Conservation (phyloP, 139 green algal genomes). For the Klebsormidium nitens region DNA sequence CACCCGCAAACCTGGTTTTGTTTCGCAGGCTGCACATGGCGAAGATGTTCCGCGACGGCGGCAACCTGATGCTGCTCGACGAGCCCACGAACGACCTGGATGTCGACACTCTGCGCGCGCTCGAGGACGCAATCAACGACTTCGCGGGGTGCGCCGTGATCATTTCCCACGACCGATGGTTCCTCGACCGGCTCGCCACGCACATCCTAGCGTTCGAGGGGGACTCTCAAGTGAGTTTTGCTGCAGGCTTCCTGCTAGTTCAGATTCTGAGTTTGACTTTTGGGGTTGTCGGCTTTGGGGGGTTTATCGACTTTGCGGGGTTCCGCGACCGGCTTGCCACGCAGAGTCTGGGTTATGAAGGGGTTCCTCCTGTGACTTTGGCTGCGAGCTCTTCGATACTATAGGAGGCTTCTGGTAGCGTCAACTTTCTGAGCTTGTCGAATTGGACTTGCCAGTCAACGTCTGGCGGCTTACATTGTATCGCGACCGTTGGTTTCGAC, state of each 20-base stretch:
- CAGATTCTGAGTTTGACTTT: neutral
- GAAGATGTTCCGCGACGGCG: conserved; percentile 58
- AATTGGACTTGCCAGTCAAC: too few relatives aligned
- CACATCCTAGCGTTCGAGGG: conserved; percentile 84
- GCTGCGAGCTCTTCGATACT: neutral
- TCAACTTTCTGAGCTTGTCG: too few relatives aligned
- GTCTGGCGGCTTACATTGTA: too few relatives aligned
- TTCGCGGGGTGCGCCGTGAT: conserved; percentile 59
- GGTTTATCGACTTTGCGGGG: neutral
- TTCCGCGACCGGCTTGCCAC: too few relatives aligned
- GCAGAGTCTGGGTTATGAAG: neutral
- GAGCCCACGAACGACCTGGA: conserved; percentile 76
- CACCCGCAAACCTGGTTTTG: too few relatives aligned
- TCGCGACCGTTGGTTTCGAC: too few relatives aligned
- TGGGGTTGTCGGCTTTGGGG: neutral
- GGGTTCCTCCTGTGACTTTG: neutral
- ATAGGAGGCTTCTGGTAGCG: neutral
- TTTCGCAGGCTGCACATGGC: conserved; percentile 66
- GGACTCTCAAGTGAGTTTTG: conserved; percentile 42
- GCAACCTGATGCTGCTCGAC: conserved; percentile 76
- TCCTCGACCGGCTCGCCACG: conserved; percentile 68
- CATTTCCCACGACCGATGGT: conserved; percentile 77
- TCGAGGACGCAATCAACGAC: conserved; percentile 67
- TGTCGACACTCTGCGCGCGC: conserved; percentile 55
- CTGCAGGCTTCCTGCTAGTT: neutral